Percentiles rank a stretch among this genome's conserved stretches.
Evolutionary conservation across 106 monocot genomes (phyloP).

Genomic region (Ottelia alismoides): DNA sequence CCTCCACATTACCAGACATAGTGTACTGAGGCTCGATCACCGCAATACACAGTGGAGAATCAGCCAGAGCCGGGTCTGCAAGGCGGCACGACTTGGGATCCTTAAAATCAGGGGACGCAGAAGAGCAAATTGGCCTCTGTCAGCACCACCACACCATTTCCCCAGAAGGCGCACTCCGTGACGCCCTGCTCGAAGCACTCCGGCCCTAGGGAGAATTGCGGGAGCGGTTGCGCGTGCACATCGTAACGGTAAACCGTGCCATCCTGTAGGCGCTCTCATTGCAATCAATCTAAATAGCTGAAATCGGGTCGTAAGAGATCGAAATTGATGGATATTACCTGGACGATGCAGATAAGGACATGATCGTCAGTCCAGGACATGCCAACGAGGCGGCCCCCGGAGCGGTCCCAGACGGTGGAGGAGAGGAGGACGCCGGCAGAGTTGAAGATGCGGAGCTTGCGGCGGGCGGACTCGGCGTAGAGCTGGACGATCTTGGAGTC

Average conservation of each 20-base stretch:
- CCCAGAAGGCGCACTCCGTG: slow-evolving; percentile 74
- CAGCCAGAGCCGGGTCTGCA: slow-evolving; percentile 50
- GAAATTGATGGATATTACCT: too few species aligned
- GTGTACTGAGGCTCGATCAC: slow-evolving; percentile 88
- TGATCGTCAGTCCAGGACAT: slow-evolving; percentile 73
- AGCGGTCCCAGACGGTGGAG: slow-evolving; percentile 66
- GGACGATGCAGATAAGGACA: slow-evolving; percentile 44
- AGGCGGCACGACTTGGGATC: slow-evolving; percentile 51
- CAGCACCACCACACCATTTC: slow-evolving; percentile 52
- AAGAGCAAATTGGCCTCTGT: slow-evolving; percentile 56
- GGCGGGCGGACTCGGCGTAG: slow-evolving; percentile 78
- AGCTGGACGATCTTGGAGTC: slow-evolving; percentile 98
- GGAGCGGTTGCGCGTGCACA: slow-evolving; percentile 27
- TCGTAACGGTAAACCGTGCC: slow-evolving; percentile 67
- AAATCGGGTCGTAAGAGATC: too few species aligned
- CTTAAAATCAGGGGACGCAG: slow-evolving; percentile 58
- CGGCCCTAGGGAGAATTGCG: slow-evolving; percentile 46
- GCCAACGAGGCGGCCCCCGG: slow-evolving; percentile 73
- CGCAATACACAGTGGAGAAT: slow-evolving; percentile 57
- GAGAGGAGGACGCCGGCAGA: slow-evolving; percentile 58
- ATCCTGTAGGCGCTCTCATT: too few species aligned
- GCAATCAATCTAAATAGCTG: too few species aligned
- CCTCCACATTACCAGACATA: slow-evolving; percentile 93
- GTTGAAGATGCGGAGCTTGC: slow-evolving; percentile 69
- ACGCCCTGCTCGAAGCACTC: slow-evolving; percentile 65